Evolutionary conservation across 2,329 filamentous ascomycete genomes (phyloP).

Genomic region (Exophiala bonariae): DNA sequence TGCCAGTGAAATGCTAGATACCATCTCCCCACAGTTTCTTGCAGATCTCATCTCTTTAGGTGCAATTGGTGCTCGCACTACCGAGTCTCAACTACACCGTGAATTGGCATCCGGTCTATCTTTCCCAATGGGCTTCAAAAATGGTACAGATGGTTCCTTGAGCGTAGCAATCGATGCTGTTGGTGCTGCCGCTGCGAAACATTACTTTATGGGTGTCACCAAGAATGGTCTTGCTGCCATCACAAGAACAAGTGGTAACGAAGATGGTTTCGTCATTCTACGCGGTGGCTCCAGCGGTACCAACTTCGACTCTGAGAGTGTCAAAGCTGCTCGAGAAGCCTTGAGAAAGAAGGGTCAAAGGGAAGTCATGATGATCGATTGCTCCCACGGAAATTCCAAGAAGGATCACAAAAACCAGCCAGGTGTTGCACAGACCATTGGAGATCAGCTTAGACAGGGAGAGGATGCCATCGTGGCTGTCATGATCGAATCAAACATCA

Average conservation of each 20-base stretch:
- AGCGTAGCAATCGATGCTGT: slow-evolving; percentile 94
- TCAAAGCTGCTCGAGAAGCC: slow-evolving; percentile 78
- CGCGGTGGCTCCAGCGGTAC: slow-evolving; percentile 89
- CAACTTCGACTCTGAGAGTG: slow-evolving; percentile 86
- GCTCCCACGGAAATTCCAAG: slow-evolving; percentile 91
- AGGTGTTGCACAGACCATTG: slow-evolving; percentile 79
- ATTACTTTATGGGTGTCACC: slow-evolving; percentile 96
- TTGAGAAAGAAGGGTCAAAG: slow-evolving; percentile 72
- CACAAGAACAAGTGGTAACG: slow-evolving; percentile 89
- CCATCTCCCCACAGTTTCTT: slow-evolving; percentile 94
- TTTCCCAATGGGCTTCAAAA: slow-evolving; percentile 99
- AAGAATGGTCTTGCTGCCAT: slow-evolving; percentile 95
- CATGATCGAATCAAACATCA: slow-evolving; percentile 98
- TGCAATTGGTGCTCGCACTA: slow-evolving; percentile 92
- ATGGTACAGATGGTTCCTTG: slow-evolving; percentile 90
- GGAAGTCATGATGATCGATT: slow-evolving; percentile 91
- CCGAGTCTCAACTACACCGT: slow-evolving; percentile 91
- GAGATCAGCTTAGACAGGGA: slow-evolving; percentile 80
- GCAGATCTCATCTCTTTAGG: slow-evolving; percentile 89
- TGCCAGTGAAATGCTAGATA: slow-evolving; percentile 96
- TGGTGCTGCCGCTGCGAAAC: slow-evolving; percentile 84
- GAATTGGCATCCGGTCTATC: slow-evolving; percentile 91
- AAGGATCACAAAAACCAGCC: slow-evolving; percentile 99
- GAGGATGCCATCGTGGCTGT: slow-evolving; percentile 91
- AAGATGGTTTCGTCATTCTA: slow-evolving; percentile 95